Percentiles rank a stretch among this genome's conserved stretches.
Evolutionary conservation across 805 yeast genomes (phyloP).

Genomic region (Candida silvatica): DNA sequence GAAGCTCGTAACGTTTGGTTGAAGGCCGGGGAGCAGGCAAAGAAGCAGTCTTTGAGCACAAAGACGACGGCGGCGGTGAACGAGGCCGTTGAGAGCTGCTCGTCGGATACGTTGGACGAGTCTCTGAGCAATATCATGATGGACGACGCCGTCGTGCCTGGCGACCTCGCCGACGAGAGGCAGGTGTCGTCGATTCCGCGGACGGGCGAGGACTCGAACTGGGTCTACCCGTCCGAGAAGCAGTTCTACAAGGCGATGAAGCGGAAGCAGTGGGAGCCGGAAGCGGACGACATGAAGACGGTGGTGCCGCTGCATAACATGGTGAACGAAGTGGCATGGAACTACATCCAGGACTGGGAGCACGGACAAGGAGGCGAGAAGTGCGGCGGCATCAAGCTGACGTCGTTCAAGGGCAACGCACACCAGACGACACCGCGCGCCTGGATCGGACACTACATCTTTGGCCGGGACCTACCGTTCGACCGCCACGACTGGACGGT

Average conservation of each 20-base stretch:
- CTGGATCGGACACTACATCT: conserved; percentile 46
- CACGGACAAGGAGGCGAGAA: conserved; percentile 40
- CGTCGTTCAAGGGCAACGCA: conserved; percentile 86
- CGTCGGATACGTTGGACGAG: conserved; percentile 28
- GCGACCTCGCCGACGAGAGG: conserved; percentile 56
- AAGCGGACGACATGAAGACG: conserved; percentile 73
- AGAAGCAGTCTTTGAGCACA: too few species aligned
- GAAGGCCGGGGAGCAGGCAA: conserved; percentile 5
- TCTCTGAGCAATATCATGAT: not conserved
- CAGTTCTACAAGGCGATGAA: conserved; percentile 94
- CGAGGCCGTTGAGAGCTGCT: conserved; percentile 31
- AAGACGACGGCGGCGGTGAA: conserved; percentile 8
- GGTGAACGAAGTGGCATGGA: conserved; percentile 92
- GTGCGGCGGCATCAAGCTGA: conserved; percentile 81
- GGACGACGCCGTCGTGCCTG: conserved; percentile 25
- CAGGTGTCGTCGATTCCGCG: conserved; percentile 80
- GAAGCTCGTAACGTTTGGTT: conserved; percentile 30
- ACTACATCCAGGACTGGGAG: conserved; percentile 80
- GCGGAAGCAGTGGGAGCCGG: conserved; percentile 82
- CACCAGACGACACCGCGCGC: conserved; percentile 86
- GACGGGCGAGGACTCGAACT: conserved; percentile 56
- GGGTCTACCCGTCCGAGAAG: conserved; percentile 95
- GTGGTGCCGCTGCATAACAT: conserved; percentile 92
- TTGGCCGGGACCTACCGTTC: conserved; percentile 73
- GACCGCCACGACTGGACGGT: conserved; percentile 96